These are phyloP conservation scores for Cerrena zonata DNA, from an alignment of 1,284 basidiomycete species.

Conservation along the genomic window DNA sequence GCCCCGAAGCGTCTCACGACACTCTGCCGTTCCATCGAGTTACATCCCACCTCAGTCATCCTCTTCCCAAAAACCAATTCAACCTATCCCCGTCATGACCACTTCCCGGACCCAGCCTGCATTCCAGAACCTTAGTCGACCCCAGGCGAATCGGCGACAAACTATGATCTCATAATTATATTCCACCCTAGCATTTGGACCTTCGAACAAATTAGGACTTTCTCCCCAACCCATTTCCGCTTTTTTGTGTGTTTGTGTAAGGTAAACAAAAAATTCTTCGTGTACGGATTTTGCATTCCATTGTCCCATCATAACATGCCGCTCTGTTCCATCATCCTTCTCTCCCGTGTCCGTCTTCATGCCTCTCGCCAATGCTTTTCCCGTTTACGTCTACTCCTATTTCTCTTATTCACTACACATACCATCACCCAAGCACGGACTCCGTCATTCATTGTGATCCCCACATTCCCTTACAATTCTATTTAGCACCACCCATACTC, in stretches of 20 bases:
- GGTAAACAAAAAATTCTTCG: too few relatives aligned
- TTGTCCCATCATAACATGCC: not conserved
- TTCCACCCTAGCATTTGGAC: not conserved
- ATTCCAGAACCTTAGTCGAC: conserved; percentile 8
- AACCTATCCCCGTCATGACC: conserved; percentile 3
- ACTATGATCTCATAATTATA: conserved; percentile 6
- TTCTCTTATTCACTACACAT: not conserved
- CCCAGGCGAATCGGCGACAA: conserved; percentile 1
- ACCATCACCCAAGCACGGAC: not conserved
- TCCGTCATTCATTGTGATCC: not conserved
- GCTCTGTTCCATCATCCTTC: not conserved
- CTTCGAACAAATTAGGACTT: not conserved
- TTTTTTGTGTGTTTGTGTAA: not conserved
- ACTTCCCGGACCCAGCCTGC: conserved; percentile 6
- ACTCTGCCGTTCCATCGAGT: not conserved
- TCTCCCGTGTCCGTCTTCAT: not conserved
- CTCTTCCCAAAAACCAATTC: not conserved
- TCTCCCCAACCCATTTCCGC: not conserved
- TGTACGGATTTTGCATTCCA: too few relatives aligned
- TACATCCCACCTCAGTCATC: not conserved
- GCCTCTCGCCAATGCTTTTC: not conserved
- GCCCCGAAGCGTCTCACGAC: not conserved
- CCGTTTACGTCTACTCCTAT: not conserved
- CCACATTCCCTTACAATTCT: not conserved
- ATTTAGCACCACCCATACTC: too few relatives aligned